These are phyloP conservation scores for Exsudoporus frostii DNA, from an alignment of 768 basidiomycete species.

Conservation along the genomic window DNA sequence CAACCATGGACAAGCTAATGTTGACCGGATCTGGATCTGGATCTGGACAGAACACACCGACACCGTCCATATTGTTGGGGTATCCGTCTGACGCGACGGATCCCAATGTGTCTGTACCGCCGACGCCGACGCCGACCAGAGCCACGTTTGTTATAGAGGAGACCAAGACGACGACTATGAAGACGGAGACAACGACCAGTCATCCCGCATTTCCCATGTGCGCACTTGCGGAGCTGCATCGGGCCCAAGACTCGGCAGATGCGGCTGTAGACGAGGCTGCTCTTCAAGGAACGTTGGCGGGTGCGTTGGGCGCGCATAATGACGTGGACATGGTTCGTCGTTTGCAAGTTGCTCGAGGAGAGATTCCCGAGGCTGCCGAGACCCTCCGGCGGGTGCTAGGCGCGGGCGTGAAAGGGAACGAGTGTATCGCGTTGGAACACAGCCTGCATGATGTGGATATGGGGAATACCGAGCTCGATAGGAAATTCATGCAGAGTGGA, in stretches of 20 bases:
- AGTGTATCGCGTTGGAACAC: not conserved
- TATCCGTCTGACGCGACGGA: not conserved
- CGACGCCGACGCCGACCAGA: slow-evolving; percentile 12
- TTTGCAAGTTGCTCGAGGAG: slow-evolving; percentile 21
- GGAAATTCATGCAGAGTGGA: slow-evolving; percentile 68
- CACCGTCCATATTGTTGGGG: not conserved
- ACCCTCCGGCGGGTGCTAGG: slow-evolving; percentile 21
- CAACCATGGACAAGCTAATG: not conserved
- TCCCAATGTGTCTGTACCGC: not conserved
- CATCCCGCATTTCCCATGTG: not conserved
- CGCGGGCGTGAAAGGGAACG: not conserved
- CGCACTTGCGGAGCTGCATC: slow-evolving; percentile 18
- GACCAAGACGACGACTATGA: not conserved
- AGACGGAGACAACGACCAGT: not conserved
- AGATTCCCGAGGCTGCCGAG: slow-evolving; percentile 24
- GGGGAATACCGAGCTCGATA: slow-evolving; percentile 34
- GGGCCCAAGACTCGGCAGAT: slow-evolving; percentile 22
- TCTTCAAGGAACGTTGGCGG: slow-evolving; percentile 18
- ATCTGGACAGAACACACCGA: not conserved
- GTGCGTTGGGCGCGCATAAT: slow-evolving; percentile 11
- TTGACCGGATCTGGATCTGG: not conserved
- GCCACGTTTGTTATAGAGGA: slow-evolving; percentile 7
- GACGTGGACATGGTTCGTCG: slow-evolving; percentile 23
- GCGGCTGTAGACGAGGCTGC: slow-evolving; percentile 22
- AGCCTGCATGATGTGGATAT: not conserved